These are phyloP conservation scores for Hyaloscypha variabilis DNA, from an alignment of 495 filamentous ascomycete genomes.

Conservation along the genomic window DNA sequence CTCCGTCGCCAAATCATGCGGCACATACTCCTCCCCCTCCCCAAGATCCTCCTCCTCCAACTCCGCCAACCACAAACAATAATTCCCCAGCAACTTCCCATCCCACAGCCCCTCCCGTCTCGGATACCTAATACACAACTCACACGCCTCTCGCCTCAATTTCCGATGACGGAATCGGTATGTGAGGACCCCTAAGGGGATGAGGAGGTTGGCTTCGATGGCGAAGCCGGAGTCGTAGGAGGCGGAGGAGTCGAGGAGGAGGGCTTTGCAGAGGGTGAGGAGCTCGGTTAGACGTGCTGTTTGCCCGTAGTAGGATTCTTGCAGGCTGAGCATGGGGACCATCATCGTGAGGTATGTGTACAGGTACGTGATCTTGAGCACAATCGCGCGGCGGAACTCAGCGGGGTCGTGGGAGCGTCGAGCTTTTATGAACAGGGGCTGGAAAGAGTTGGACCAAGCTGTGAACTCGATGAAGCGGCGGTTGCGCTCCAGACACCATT, in stretches of 20 bases:
- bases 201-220: not conserved
- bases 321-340: not conserved
- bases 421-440: not conserved
- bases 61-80: not conserved
- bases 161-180: conserved; percentile 33
- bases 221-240: not conserved
- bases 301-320: not conserved
- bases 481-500: not conserved
- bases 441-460: not conserved
- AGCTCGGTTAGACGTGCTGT: not conserved
- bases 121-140: conserved; percentile 35
- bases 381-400: not conserved
- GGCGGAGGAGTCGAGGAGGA: not conserved
- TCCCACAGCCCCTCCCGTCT: conserved; percentile 52
- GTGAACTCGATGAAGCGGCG: not conserved
- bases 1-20: not conserved
- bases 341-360: not conserved
- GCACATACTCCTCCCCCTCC: not conserved
- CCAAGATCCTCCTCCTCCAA: not conserved
- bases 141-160: conserved; percentile 43
- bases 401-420: not conserved
- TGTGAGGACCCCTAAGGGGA: not conserved
- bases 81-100: conserved; percentile 19
- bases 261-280: not conserved
- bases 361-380: not conserved